Percentiles rank a stretch among this genome's conserved stretches.
phyloP scores from a whole-genome alignment of 768 basidiomycete species.

The Phaeolepiota aurea region DNA sequence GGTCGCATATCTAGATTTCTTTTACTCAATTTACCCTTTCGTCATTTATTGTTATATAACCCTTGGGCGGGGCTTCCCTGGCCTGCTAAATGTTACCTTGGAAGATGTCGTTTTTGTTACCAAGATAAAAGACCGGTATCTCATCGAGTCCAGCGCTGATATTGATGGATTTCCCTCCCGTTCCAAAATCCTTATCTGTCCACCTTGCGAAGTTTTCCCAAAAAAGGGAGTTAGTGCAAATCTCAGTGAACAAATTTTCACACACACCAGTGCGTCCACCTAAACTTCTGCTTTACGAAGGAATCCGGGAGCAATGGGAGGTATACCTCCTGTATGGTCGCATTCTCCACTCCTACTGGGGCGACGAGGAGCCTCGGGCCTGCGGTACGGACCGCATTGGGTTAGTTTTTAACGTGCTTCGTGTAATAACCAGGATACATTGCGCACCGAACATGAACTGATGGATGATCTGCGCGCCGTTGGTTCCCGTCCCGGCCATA shows the following conservation, averaged over 20 bases:
- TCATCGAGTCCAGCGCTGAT: slow-evolving; percentile 20
- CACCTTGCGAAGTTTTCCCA: slow-evolving; percentile 17
- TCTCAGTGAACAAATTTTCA: not conserved
- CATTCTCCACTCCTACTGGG: slow-evolving; percentile 20
- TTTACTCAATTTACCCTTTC: no score
- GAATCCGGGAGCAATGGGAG: slow-evolving; percentile 14
- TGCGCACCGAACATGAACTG: slow-evolving; percentile 30
- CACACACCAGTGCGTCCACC: slow-evolving; percentile 23
- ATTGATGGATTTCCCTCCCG: slow-evolving; percentile 18
- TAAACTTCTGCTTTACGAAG: slow-evolving; percentile 9
- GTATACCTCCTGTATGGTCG: slow-evolving; percentile 19
- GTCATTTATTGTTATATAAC: no score
- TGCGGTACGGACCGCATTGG: slow-evolving; percentile 4
- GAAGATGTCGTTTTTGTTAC: slow-evolving; percentile 19
- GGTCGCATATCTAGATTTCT: not conserved
- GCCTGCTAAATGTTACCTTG: slow-evolving; percentile 13
- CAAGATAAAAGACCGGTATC: slow-evolving; percentile 26
- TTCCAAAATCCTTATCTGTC: slow-evolving; percentile 20
- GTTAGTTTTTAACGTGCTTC: not conserved
- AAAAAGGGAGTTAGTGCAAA: no score
- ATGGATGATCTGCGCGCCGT: slow-evolving; percentile 19
- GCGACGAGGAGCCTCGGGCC: slow-evolving; percentile 22
- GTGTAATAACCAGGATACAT: not conserved
- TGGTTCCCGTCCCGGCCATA: slow-evolving; percentile 15
- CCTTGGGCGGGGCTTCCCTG: no score